phyloP scores from a whole-genome alignment of 805 yeast genomes.

The Kodamaea hsintzibuensis region DNA sequence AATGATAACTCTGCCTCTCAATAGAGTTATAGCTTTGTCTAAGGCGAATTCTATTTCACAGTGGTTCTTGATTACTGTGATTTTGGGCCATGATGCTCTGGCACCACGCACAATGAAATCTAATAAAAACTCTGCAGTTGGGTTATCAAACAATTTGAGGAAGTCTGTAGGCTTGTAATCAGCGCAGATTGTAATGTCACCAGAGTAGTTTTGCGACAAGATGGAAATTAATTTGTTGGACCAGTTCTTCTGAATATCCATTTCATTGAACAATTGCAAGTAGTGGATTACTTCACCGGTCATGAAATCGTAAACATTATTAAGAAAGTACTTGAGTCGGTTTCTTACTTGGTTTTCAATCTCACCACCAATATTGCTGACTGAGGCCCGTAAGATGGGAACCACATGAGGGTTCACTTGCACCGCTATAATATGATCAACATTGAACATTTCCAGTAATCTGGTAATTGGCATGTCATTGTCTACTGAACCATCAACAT shows the following conservation, averaged over 20 bases:
- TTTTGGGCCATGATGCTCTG: constrained; percentile 90
- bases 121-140: constrained; percentile 71
- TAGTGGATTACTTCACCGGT: constrained; percentile 77
- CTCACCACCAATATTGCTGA: constrained; percentile 69
- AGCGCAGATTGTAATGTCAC: constrained; percentile 92
- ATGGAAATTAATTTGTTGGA: constrained; percentile 75
- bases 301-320: constrained; percentile 56
- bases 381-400: constrained; percentile 73
- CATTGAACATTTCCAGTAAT: constrained; percentile 94
- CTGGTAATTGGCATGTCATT: constrained; percentile 90
- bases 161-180: constrained; percentile 62
- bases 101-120: constrained; percentile 81
- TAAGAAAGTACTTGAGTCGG: constrained; percentile 51
- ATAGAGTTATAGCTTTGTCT: constrained; percentile 71
- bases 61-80: constrained; percentile 82
- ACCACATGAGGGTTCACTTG: constrained; percentile 97
- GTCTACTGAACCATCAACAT: constrained; percentile 95
- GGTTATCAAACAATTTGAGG: constrained; percentile 69
- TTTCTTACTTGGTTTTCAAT: constrained; percentile 62
- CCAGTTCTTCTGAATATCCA: constrained; percentile 73
- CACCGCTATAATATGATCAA: constrained; percentile 94
- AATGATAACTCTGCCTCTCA: constrained; percentile 61
- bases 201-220: constrained; percentile 83
- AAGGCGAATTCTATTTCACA: constrained; percentile 87
- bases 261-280: constrained; percentile 68